A percentile compares a stretch with the other conserved stretches of the same genome.
Conservation (phyloP, 345 rosid species). For the Combretum micranthum region DNA sequence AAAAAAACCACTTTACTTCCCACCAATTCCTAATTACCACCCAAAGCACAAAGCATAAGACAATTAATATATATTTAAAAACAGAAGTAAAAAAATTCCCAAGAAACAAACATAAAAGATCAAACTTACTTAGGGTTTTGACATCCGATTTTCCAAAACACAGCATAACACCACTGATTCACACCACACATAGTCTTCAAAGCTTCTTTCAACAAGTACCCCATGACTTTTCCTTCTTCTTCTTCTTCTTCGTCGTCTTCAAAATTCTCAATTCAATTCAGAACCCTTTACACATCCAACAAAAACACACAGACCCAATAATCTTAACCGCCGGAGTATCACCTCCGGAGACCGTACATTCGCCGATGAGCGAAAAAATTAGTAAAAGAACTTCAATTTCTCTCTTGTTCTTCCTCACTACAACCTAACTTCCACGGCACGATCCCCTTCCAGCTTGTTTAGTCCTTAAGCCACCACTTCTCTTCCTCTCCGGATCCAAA, state of each 20-base stretch:
- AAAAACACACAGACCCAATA: too few relatives aligned
- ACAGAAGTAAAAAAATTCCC: neutral
- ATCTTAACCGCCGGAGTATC: neutral
- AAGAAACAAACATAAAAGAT: neutral
- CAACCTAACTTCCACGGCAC: constrained; percentile 44
- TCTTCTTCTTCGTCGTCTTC: too few relatives aligned
- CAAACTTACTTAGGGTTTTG: constrained; percentile 70
- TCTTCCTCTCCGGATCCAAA: constrained; percentile 50
- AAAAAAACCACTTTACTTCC: too few relatives aligned
- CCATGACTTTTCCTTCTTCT: constrained; percentile 39
- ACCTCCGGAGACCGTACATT: constrained; percentile 5
- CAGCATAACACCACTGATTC: constrained; percentile 85
- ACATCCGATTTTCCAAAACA: constrained; percentile 93
- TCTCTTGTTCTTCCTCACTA: neutral
- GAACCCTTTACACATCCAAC: too few relatives aligned
- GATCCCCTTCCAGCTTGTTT: constrained; percentile 52
- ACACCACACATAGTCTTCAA: constrained; percentile 66
- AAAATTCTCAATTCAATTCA: too few relatives aligned
- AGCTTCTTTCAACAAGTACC: constrained; percentile 62
- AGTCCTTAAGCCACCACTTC: constrained; percentile 41
- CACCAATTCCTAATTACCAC: too few relatives aligned
- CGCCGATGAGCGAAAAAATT: neutral
- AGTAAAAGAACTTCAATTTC: too few relatives aligned
- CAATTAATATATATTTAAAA: too few relatives aligned
- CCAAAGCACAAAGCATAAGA: too few relatives aligned